Evolutionary conservation across 108 stramenopile genomes (phyloP), one percentile per base, ranked within the genome.

Genomic region (Nitzschia putrida): DNA sequence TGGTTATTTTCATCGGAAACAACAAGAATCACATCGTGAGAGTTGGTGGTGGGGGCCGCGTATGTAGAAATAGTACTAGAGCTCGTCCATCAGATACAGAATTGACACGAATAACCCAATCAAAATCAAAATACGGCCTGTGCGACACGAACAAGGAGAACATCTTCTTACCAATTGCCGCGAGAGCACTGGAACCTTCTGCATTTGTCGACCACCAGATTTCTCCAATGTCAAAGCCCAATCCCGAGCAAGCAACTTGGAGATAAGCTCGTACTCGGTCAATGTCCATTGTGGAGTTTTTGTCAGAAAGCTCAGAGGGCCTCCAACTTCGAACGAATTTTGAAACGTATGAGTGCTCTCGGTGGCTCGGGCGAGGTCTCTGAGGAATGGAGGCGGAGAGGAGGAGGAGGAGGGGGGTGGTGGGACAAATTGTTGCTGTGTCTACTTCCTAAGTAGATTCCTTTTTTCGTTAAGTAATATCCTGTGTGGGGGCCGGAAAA

Each of bases 161-260:
- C 24, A 59, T 26, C 29, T 2, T 74, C 86, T 68, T 74, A 76
- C 85, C 89, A 58, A 93, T 89, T 24, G 80, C 64, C 2, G 86
- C 87, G 23, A 91, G 76, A n/a, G 89, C 82, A 18, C 80, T 82
- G 10, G 87, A 83, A 21, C 80, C 83, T 40, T 78, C 72, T 51
- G 86, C 87, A 40, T 93, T 90, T 37, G 83, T 78, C 49, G 91
- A 90, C 91, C 94, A 97, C 97, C 97, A 98, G 23, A 98, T 87
- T 64, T 98, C 97, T 45, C 97, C 97, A 55, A 98, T 93, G 64
- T 97, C 96, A 61, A 97, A 98, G 12, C 95, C 95, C 26, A 98
- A 83, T 25, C 93, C 96, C 7, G 94, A 81, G 68, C 97, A 98
- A 49, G 96, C 92, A 51, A 91, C 89, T 73, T 95, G 93, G 54